A percentile compares a stretch with the other conserved stretches of the same genome.
phyloP scores from a whole-genome alignment of 441 rosid species.

The Erysimum cheiri region DNA sequence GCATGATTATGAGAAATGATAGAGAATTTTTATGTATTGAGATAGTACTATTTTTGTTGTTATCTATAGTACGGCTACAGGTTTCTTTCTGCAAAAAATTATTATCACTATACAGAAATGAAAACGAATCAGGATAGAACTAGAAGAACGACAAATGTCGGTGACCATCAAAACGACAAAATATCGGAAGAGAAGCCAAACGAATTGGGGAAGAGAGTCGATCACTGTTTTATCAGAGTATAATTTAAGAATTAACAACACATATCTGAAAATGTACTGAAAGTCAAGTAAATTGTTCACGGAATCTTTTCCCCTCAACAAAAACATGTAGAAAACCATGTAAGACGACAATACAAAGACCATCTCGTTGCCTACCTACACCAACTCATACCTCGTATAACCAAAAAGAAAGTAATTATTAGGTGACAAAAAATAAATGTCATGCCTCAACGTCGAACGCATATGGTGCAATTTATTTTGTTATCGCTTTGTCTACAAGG shows the following conservation, averaged over 20 bases:
- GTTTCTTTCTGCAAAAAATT: not conserved
- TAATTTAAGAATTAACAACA: not conserved
- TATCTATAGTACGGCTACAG: not conserved
- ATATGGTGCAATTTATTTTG: conserved; percentile 23
- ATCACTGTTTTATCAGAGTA: not conserved
- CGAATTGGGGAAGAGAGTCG: not conserved
- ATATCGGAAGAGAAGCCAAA: not conserved
- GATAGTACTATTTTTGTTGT: not conserved
- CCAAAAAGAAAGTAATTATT: not conserved
- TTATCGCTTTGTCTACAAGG: conserved; percentile 38
- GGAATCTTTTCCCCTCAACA: not conserved
- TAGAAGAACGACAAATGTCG: not conserved
- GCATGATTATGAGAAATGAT: not conserved
- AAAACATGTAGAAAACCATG: not conserved
- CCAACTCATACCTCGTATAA: conserved; percentile 26
- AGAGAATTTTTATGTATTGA: not conserved
- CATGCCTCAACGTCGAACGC: conserved; percentile 21
- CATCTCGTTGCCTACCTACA: conserved; percentile 22
- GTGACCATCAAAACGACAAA: not conserved
- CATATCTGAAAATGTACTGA: not conserved
- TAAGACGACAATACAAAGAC: conserved; percentile 5
- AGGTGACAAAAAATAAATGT: not conserved
- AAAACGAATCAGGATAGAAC: not conserved
- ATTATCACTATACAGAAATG: not conserved
- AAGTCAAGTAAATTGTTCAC: not conserved